A percentile compares a stretch with the other conserved stretches of the same genome.
These are phyloP conservation scores for Starmerella ratchasimensis DNA, from an alignment of 805 yeast genomes.

Conservation along the genomic window DNA sequence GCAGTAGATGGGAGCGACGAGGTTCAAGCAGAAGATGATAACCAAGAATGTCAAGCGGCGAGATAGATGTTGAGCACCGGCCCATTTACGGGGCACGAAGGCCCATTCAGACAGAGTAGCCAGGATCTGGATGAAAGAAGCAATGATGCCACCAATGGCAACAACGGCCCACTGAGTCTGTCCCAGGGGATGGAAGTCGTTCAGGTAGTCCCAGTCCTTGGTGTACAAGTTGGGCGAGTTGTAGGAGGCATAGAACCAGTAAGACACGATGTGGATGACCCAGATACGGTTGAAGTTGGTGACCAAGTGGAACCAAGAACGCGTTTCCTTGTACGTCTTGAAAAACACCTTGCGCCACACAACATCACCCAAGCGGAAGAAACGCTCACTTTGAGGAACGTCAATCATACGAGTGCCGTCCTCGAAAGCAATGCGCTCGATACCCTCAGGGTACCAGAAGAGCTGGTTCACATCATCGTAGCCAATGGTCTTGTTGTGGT, in stretches of 20 bases:
- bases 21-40: constrained; percentile 50
- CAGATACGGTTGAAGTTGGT: constrained; percentile 97
- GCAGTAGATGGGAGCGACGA: constrained; percentile 77
- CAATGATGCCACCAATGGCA: constrained; percentile 86
- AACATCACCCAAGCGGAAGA: constrained; percentile 76
- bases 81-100: constrained; percentile 96
- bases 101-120: constrained; percentile 91
- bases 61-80: constrained; percentile 93
- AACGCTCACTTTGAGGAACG: constrained; percentile 80
- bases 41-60: constrained; percentile 73
- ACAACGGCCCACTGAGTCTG: constrained; percentile 87
- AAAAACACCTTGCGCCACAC: constrained; percentile 85
- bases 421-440: constrained; percentile 75
- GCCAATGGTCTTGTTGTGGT: constrained; percentile 51
- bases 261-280: constrained; percentile 79
- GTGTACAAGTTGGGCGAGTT: constrained; percentile 88
- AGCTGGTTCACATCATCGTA: constrained; percentile 97
- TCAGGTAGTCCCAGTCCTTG: constrained; percentile 65
- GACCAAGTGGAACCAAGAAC: constrained; percentile 94
- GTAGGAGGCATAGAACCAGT: constrained; percentile 91
- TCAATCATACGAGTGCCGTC: constrained; percentile 90
- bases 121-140: constrained; percentile 60
- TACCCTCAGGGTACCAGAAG: constrained; percentile 99
- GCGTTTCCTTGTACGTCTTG: constrained; percentile 87
- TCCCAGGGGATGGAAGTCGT: constrained; percentile 74